Evolutionary conservation across 495 filamentous ascomycete species (phyloP).

Genomic region (Hyphodiscus hymeniophilus): DNA sequence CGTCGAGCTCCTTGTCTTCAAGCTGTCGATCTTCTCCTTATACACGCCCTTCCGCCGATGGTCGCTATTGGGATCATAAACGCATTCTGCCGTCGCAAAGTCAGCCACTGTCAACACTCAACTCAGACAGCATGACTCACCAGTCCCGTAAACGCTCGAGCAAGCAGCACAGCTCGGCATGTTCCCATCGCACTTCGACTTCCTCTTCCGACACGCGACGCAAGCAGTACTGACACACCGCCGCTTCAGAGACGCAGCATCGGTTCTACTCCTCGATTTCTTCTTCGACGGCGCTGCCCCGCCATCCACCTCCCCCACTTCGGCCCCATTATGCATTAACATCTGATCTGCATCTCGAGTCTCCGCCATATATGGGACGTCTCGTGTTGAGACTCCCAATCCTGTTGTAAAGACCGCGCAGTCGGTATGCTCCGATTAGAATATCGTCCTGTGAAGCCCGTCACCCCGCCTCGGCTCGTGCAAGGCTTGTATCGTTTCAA

Average conservation of each 20-base stretch:
- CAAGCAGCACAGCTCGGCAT: slow-evolving; percentile 90
- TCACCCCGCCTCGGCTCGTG: too few relatives aligned
- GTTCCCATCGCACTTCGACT: slow-evolving; percentile 94
- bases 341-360: slow-evolving; percentile 6
- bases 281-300: slow-evolving; percentile 21
- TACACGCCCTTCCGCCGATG: slow-evolving; percentile 95
- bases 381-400: too few relatives aligned
- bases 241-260: slow-evolving; percentile 55
- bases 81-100: slow-evolving; percentile 44
- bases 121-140: slow-evolving; percentile 2
- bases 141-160: slow-evolving; percentile 87
- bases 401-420: too few relatives aligned
- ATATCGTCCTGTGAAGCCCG: too few relatives aligned
- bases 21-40: slow-evolving; percentile 84
- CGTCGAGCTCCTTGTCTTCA: slow-evolving; percentile 81
- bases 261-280: slow-evolving; percentile 40
- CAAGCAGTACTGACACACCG: slow-evolving; percentile 91
- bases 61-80: slow-evolving; percentile 94
- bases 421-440: too few relatives aligned
- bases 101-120: not conserved
- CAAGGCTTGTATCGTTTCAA: too few relatives aligned
- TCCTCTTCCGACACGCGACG: slow-evolving; percentile 82
- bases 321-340: not conserved
- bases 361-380: slow-evolving; percentile 11
- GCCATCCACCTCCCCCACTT: not conserved